Base-by-base conservation (phyloP, 2,329 filamentous ascomycete genomes). In the Bipolaris gigantea region DNA sequence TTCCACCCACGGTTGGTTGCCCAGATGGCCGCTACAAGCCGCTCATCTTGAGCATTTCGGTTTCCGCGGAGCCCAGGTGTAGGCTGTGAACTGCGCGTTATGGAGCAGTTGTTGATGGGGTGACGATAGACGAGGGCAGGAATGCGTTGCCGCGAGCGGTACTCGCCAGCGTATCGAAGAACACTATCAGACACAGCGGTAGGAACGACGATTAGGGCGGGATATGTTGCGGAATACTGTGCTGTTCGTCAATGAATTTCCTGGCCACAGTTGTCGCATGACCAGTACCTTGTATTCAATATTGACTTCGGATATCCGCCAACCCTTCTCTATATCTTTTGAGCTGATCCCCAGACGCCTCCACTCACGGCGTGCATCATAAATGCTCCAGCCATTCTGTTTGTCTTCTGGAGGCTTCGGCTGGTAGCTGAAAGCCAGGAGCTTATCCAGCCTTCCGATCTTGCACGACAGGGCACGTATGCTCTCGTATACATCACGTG, bases 141-240 rank as follows among this genome's bases (percentile, higher is more conserved):
- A 73, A 99, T 92, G 56, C 94, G 87, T 59, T 88, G 86, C 55
- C 92, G 85, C 0, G 94, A 97, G 47, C 94, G 89, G 75, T 96
- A 97, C 58, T 87, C 85, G 55, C 87, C 89, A 23, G 92, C 94
- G 71, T 99, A 96, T 69, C 96, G 96, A 45, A 99, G 83, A 43
- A 93, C 92, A 69, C 94, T 97, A 75, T 99, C 94, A n/a, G 93
- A 97, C 63, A 99, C 96, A 54, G 84, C 85, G 21, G 88, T 86
- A 19, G 94, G 94, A 16, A 99, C 92, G 10, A 88, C 88, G 21
- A 99, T 81, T 42, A 96, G 72, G 3, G 87, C 85, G 11, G 94
- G 94, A 72, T 99, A 99, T 2, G 94, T 97, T 23, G 92, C 88
- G 47, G 92, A 96, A 70, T 97, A 97, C 79, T 76, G 56, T 45